Percentiles rank a stretch among this genome's conserved stretches.
Conservation (phyloP, 208 protist species). For the Phytomonas francai region DNA sequence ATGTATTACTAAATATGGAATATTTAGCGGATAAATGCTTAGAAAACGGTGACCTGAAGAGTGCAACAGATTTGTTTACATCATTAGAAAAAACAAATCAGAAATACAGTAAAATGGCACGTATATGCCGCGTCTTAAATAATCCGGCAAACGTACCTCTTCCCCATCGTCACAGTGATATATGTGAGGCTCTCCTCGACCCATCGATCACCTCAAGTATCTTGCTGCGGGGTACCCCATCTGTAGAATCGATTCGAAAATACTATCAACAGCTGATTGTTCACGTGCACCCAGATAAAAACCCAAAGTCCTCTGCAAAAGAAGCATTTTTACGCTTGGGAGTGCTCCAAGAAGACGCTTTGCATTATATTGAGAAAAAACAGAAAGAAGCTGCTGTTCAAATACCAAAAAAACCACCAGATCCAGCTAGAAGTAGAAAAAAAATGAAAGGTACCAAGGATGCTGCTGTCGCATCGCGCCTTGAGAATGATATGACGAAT, state of each 20-base stretch:
- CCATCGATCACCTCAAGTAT: conserved; percentile 37
- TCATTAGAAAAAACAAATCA: conserved; percentile 60
- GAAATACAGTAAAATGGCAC: conserved; percentile 61
- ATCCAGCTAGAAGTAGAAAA: background rate
- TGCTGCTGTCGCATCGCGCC: conserved; percentile 2
- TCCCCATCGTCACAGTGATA: conserved; percentile 65
- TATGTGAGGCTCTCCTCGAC: conserved; percentile 77
- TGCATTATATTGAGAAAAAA: conserved; percentile 20
- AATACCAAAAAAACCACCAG: background rate
- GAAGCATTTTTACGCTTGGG: conserved; percentile 73
- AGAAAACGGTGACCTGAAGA: conserved; percentile 56
- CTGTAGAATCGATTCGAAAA: conserved; percentile 44
- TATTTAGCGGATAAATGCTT: conserved; percentile 60
- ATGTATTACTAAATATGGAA: conserved; percentile 39
- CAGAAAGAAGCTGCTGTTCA: background rate
- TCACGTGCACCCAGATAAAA: conserved; percentile 84
- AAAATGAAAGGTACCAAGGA: background rate
- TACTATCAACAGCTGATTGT: conserved; percentile 68
- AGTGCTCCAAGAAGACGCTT: conserved; percentile 35
- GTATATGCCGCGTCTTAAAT: conserved; percentile 60
- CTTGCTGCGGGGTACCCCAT: conserved; percentile 22
- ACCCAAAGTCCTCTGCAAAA: conserved; percentile 52
- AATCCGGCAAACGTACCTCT: conserved; percentile 56
- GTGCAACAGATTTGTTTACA: conserved; percentile 59
- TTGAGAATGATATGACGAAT: conserved; percentile 5